Evolutionary conservation across 2,329 filamentous ascomycete species (phyloP).

Genomic region (Hymenoscyphus scutula): DNA sequence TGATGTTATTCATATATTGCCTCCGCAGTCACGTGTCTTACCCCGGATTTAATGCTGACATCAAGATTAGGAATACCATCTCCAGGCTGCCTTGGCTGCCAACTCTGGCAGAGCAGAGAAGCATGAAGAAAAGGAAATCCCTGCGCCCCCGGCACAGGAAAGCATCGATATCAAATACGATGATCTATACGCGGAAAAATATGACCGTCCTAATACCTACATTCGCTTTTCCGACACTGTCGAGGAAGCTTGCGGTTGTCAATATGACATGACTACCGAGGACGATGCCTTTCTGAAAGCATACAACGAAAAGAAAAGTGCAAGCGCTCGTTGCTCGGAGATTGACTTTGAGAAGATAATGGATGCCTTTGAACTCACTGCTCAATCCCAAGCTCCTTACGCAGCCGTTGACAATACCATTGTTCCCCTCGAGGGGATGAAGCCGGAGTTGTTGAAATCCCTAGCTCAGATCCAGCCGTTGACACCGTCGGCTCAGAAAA

Average conservation of each 20-base stretch:
- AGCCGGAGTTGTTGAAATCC: constrained; percentile 42
- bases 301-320: constrained; percentile 74
- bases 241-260: constrained; percentile 85
- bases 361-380: constrained; percentile 90
- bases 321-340: constrained; percentile 69
- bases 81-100: constrained; percentile 35
- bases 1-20: constrained; percentile 16
- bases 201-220: constrained; percentile 84
- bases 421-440: constrained; percentile 73
- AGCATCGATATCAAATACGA: constrained; percentile 75
- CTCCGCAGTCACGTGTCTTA: constrained; percentile 11
- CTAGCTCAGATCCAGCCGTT: too few relatives aligned
- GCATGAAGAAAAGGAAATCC: constrained; percentile 45
- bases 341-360: constrained; percentile 93
- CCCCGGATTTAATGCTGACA: constrained; percentile 1
- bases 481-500: too few relatives aligned
- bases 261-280: constrained; percentile 92
- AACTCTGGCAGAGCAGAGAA: constrained; percentile 28
- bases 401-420: constrained; percentile 87
- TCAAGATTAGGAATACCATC: constrained; percentile 36
- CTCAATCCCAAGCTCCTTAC: constrained; percentile 79
- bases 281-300: constrained; percentile 82
- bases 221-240: constrained; percentile 98
- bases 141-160: constrained; percentile 62
- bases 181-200: constrained; percentile 71